These are phyloP conservation scores for Citrus sinensis DNA, from an alignment of 345 rosid species.

Conservation along the genomic window DNA sequence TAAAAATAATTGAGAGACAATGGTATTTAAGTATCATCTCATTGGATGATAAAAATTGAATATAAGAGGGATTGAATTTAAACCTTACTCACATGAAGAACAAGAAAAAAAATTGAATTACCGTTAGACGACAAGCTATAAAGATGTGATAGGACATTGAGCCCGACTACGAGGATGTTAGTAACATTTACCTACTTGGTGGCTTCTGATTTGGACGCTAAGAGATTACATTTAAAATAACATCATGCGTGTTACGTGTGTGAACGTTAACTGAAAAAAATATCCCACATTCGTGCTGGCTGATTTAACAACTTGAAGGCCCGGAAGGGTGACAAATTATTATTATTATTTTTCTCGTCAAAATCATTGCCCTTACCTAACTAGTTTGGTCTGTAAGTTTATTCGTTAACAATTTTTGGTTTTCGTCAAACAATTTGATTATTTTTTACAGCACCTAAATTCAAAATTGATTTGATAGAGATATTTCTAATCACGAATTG, in stretches of 20 bases:
- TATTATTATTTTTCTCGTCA: not conserved
- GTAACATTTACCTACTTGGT: not conserved
- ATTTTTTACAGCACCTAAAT: not conserved
- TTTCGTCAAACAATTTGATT: not conserved
- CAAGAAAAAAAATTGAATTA: no score
- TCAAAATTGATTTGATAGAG: not conserved
- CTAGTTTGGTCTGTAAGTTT: not conserved
- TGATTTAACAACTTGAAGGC: not conserved
- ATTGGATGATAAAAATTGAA: no score
- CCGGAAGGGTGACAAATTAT: not conserved
- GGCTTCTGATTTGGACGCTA: not conserved
- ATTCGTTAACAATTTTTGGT: not conserved
- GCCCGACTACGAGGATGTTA: no score
- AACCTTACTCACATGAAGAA: no score
- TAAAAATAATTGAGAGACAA: no score
- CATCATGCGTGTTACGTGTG: not conserved
- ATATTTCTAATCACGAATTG: not conserved
- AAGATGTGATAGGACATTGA: no score
- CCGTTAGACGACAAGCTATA: no score
- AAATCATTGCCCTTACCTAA: not conserved
- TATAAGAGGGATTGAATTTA: no score
- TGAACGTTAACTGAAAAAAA: constrained; percentile 5
- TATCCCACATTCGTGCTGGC: not conserved
- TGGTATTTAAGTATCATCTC: no score
- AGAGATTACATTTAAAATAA: not conserved